These are phyloP conservation scores for Francoa sonchifolia DNA, from an alignment of 441 rosid species.

Conservation along the genomic window DNA sequence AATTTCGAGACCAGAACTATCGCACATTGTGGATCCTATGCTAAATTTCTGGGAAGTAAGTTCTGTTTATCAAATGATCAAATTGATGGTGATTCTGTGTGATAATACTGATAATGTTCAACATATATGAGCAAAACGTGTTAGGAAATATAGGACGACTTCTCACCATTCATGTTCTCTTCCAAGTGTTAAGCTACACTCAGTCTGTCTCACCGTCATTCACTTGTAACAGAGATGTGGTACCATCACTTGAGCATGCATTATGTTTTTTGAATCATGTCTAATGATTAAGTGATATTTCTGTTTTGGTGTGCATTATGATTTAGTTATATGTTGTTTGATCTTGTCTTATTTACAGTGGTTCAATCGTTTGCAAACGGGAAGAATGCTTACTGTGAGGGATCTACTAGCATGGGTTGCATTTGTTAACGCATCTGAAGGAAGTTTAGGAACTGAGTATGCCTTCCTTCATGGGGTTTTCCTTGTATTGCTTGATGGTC, in stretches of 20 bases:
- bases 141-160: too few relatives aligned
- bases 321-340: constrained; percentile 6
- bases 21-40: constrained; percentile 49
- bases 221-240: too few relatives aligned
- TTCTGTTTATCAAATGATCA: too few relatives aligned
- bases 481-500: constrained; percentile 92
- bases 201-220: too few relatives aligned
- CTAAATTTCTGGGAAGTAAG: constrained; percentile 73
- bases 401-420: constrained; percentile 93
- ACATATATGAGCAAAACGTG: too few relatives aligned
- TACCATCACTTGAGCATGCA: too few relatives aligned
- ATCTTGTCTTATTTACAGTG: constrained; percentile 41
- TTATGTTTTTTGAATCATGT: too few relatives aligned
- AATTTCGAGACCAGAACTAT: constrained; percentile 31
- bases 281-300: not conserved
- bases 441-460: constrained; percentile 44
- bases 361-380: constrained; percentile 72
- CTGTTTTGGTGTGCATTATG: constrained; percentile 4
- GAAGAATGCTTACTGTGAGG: constrained; percentile 82
- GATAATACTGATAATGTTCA: too few relatives aligned
- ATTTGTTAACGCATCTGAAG: constrained; percentile 46
- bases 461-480: constrained; percentile 86
- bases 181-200: too few relatives aligned
- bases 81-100: too few relatives aligned
- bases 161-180: too few relatives aligned